phyloP scores from a whole-genome alignment of 31 red algal genomes.

The Endocladia muricata region DNA sequence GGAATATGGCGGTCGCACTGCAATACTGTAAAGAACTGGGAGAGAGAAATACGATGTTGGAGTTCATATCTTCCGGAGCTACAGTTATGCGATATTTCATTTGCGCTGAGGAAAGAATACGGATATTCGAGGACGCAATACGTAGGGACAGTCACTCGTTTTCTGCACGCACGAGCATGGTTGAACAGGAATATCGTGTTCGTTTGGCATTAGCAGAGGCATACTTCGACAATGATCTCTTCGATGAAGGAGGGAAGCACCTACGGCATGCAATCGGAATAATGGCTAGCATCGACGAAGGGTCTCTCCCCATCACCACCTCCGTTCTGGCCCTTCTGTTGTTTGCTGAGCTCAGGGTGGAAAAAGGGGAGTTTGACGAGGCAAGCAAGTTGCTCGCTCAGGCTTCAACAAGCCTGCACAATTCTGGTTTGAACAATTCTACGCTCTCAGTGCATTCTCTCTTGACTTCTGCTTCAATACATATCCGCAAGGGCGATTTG shows the following conservation, averaged over 20 bases:
- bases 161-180: not conserved
- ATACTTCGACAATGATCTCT: constrained; percentile 45
- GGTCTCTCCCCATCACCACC: not conserved
- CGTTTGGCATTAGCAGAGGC: constrained; percentile 74
- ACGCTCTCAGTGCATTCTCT: constrained; percentile 58
- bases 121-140: constrained; percentile 11
- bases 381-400: constrained; percentile 50
- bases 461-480: constrained; percentile 41
- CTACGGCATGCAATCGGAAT: constrained; percentile 45
- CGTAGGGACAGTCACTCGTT: not conserved
- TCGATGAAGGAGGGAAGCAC: constrained; percentile 48
- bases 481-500: constrained; percentile 15
- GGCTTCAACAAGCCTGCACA: constrained; percentile 38
- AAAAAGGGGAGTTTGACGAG: constrained; percentile 41
- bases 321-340: constrained; percentile 57
- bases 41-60: not conserved
- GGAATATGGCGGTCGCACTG: constrained; percentile 49
- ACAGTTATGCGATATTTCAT: constrained; percentile 74
- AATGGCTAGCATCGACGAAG: constrained; percentile 18
- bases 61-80: constrained; percentile 49
- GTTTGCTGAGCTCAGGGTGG: constrained; percentile 34
- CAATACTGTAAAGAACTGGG: constrained; percentile 27
- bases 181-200: constrained; percentile 19
- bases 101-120: constrained; percentile 7
- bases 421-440: constrained; percentile 37